Base-by-base conservation (phyloP, 2,329 filamentous ascomycete species). In the Plectosphaerella cucumerina region DNA sequence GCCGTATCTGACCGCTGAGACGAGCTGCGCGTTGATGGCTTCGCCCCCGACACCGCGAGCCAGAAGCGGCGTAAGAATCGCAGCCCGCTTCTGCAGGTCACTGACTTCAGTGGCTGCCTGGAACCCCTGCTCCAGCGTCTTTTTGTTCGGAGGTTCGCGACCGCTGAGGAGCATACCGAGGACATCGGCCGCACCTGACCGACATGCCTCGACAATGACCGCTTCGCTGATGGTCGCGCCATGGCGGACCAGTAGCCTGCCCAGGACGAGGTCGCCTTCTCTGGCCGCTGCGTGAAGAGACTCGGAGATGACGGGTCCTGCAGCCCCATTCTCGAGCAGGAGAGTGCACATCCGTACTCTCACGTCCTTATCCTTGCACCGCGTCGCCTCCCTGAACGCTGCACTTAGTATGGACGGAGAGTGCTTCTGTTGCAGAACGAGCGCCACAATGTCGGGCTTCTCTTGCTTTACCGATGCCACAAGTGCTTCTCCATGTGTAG, bases 81-180 rank as follows among this genome's bases (percentile, higher is more conserved):
- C 69, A 0, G 73, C 73, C 2, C 79, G 68, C 37, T 70, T 73
- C 48, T 69, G 69, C 5, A 83, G 61, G 51, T 82, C 75, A 2
- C 72, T 64, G 2, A 82, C 68, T 48, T 78, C 74, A 0, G 76
- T 80, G 0, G 80, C 78, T 2, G 78, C 79, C 53, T 81, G 75
- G 43, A 84, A 83, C 0, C 75, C 78, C 37, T 71, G 70, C 26
- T 74, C 69, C 4, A 83, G 61, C 0, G 73, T 78, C 6, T 63
- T 60, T 45, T 70, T 70, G 11, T 68, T 69, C 0, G 72, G 61
- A 4, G 70, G 59, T 0, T 59, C 62, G 21, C 70, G 68, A 2
- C 72, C 69, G 21, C 65, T 69, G 1, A 84, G 63, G 1, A 84
- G 64, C 61, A 82, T 74, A 35, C 69, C 62, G 3, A 84, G 59